Conservation (phyloP, 2,329 filamentous ascomycete genomes). For the Pseudocercospora fuligena region DNA sequence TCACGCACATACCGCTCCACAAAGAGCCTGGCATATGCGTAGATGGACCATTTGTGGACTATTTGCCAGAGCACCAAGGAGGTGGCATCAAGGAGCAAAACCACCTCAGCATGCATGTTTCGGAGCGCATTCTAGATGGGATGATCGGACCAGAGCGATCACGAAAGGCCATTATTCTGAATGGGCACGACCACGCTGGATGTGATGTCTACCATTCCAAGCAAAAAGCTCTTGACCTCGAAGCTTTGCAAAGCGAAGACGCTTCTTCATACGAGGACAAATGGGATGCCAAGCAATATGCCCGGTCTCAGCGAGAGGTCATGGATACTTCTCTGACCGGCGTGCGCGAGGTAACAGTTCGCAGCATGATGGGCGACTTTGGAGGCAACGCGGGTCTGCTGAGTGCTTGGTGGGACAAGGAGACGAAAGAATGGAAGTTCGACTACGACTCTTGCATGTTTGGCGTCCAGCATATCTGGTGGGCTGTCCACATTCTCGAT, state of each 20-base stretch:
- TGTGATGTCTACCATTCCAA: slow-evolving; percentile 78
- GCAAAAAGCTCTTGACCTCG: slow-evolving; percentile 26
- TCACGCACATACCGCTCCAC: slow-evolving; percentile 91
- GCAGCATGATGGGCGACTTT: slow-evolving; percentile 98
- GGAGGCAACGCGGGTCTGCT: slow-evolving; percentile 89
- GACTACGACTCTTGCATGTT: slow-evolving; percentile 79
- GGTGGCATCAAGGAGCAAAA: slow-evolving; percentile 89
- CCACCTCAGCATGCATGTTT: slow-evolving; percentile 75
- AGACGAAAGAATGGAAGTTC: slow-evolving; percentile 75
- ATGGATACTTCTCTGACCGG: slow-evolving; percentile 53
- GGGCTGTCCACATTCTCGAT: slow-evolving; percentile 80
- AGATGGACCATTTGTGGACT: slow-evolving; percentile 82
- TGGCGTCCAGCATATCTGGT: slow-evolving; percentile 92
- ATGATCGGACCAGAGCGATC: slow-evolving; percentile 78
- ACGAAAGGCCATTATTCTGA: slow-evolving; percentile 78
- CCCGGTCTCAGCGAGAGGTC: slow-evolving; percentile 18
- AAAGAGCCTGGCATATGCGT: slow-evolving; percentile 82
- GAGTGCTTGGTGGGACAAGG: slow-evolving; percentile 84
- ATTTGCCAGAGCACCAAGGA: slow-evolving; percentile 66
- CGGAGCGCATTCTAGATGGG: slow-evolving; percentile 74
- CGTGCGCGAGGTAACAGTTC: slow-evolving; percentile 86
- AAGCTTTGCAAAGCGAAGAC: not conserved
- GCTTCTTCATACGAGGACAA: slow-evolving; percentile 13
- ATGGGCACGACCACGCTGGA: slow-evolving; percentile 93
- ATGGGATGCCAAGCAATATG: slow-evolving; percentile 31